These are phyloP conservation scores for Odonthalia washingtoniensis DNA, from an alignment of 31 red algal species.

Conservation along the genomic window DNA sequence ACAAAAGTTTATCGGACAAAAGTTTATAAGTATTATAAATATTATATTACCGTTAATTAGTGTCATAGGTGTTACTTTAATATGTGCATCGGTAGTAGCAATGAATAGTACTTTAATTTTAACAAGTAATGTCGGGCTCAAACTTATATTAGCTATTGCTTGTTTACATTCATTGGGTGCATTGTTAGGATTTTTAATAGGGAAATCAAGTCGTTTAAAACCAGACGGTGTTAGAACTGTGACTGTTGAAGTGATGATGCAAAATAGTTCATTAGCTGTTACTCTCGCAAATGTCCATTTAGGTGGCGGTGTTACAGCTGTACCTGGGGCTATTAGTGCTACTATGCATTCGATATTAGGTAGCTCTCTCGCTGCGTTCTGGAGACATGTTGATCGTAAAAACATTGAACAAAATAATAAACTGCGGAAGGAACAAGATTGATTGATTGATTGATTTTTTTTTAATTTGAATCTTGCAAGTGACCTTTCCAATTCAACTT, in stretches of 20 bases:
- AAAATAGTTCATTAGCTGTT: constrained; percentile 90
- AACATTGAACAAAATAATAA: too few species aligned
- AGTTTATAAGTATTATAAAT: constrained; percentile 24
- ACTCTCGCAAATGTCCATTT: constrained; percentile 90
- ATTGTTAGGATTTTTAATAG: constrained; percentile 71
- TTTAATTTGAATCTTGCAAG: too few species aligned
- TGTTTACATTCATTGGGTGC: constrained; percentile 78
- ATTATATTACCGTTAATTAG: constrained; percentile 69
- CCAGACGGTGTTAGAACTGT: constrained; percentile 60
- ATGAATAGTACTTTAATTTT: constrained; percentile 40
- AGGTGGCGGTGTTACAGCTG: constrained; percentile 56
- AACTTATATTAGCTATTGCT: constrained; percentile 67
- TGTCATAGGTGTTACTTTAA: constrained; percentile 83
- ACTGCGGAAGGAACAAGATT: too few species aligned
- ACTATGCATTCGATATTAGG: constrained; percentile 92
- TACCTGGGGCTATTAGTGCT: constrained; percentile 92
- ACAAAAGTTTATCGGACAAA: constrained; percentile 50
- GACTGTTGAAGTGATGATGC: constrained; percentile 98
- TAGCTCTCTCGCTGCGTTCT: constrained; percentile 68
- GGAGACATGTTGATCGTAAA: constrained; percentile 67
- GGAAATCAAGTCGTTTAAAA: constrained; percentile 11
- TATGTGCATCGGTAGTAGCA: constrained; percentile 79
- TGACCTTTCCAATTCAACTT: too few species aligned
- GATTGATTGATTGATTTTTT: too few species aligned
- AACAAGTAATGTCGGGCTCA: constrained; percentile 28